These are phyloP conservation scores for Spathaspora girioi DNA, from an alignment of 805 yeast species.

Conservation along the genomic window DNA sequence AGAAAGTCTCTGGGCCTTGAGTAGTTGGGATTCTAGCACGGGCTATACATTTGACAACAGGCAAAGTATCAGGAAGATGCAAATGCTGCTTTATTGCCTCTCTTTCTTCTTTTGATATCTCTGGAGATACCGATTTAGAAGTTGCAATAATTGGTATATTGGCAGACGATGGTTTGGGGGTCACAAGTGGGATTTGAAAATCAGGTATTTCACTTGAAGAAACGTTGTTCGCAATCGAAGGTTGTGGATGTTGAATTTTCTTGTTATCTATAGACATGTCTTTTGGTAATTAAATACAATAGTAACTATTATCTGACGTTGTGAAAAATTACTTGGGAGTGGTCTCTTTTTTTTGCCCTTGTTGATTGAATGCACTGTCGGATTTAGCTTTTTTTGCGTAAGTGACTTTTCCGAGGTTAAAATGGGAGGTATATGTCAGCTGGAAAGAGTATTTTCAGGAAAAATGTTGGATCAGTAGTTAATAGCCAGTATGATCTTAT, in stretches of 20 bases:
- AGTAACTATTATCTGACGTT: too few relatives aligned
- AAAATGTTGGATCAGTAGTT: too few relatives aligned
- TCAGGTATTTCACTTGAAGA: neutral
- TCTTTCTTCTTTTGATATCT: conserved; percentile 4
- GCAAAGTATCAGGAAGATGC: conserved; percentile 54
- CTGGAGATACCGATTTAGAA: conserved; percentile 3
- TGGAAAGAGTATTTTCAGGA: too few relatives aligned
- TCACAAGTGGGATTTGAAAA: conserved; percentile 7
- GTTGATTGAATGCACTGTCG: neutral
- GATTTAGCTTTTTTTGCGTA: neutral
- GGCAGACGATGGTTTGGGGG: conserved; percentile 5
- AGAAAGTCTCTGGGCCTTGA: conserved; percentile 87
- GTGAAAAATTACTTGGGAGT: neutral
- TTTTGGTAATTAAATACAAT: too few relatives aligned
- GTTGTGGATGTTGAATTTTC: conserved; percentile 4
- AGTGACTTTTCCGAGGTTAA: neutral
- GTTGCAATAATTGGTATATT: conserved; percentile 2
- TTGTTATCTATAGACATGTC: neutral
- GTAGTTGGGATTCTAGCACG: conserved; percentile 97
- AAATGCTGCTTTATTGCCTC: conserved; percentile 26
- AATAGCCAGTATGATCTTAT: too few relatives aligned
- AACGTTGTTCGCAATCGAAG: neutral
- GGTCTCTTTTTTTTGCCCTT: neutral
- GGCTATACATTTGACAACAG: conserved; percentile 81
- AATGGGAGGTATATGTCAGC: too few relatives aligned